These are phyloP conservation scores for Entophlyctis luteolus DNA, from an alignment of 192 early-diverging fungal genomes.

Conservation along the genomic window DNA sequence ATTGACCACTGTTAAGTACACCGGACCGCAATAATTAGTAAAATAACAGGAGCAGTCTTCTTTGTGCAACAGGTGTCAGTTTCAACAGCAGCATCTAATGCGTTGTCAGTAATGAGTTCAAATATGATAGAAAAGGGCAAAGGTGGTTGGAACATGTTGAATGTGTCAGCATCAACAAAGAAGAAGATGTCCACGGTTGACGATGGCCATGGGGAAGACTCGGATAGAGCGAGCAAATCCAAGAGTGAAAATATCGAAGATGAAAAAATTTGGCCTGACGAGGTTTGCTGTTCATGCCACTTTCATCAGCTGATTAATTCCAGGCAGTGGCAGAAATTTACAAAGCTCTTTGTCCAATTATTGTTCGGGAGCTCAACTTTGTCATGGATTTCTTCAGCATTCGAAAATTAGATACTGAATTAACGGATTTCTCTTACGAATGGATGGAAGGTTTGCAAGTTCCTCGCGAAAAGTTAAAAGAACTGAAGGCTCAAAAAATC, in stretches of 20 bases:
- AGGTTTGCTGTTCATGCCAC: constrained; percentile 39
- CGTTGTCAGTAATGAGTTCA: constrained; percentile 19
- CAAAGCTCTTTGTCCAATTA: constrained; percentile 54
- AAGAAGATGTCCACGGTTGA: background rate
- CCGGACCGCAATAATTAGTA: too few species aligned
- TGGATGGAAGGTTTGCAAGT: constrained; percentile 51
- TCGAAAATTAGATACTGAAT: constrained; percentile 23
- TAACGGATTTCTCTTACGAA: constrained; percentile 12
- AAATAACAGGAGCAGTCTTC: constrained; percentile 32
- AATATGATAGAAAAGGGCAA: constrained; percentile 28
- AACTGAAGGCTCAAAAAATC: constrained; percentile 65
- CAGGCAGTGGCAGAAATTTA: constrained; percentile 37
- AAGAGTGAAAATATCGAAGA: constrained; percentile 29
- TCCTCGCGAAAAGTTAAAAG: constrained; percentile 56
- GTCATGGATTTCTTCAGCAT: constrained; percentile 81
- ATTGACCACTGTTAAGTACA: constrained; percentile 31
- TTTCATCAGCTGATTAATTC: background rate
- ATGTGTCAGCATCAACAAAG: background rate
- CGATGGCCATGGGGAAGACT: too few species aligned
- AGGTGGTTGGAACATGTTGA: constrained; percentile 15
- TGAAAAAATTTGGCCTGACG: constrained; percentile 51
- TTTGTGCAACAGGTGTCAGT: constrained; percentile 26
- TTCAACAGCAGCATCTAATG: constrained; percentile 42
- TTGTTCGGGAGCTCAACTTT: constrained; percentile 88
- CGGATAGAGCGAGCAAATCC: background rate